Evolutionary conservation across 2,329 filamentous ascomycete species (phyloP).

Genomic region (Fusarium chuoi): DNA sequence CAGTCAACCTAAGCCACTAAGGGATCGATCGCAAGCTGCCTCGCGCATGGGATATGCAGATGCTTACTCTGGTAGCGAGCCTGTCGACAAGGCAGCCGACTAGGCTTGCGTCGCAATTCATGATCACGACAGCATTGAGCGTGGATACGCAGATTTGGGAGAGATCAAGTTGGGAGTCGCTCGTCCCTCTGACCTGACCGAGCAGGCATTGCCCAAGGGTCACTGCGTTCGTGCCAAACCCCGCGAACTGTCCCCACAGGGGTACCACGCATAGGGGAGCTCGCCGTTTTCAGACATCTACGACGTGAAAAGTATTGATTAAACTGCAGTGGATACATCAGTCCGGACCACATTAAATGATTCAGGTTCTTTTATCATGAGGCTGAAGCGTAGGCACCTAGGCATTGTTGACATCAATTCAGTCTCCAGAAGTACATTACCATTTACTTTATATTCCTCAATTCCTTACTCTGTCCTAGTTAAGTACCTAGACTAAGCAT

Average conservation of each 20-base stretch:
- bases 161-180: conserved; percentile 23
- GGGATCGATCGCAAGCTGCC: background rate
- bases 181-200: conserved; percentile 1
- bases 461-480: background rate
- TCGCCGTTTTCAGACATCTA: conserved; percentile 21
- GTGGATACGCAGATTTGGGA: conserved; percentile 9
- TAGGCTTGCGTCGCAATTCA: conserved; percentile 69
- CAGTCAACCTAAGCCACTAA: conserved; percentile 12
- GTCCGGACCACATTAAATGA: background rate
- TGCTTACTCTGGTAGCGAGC: conserved; percentile 68
- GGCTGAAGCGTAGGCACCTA: background rate
- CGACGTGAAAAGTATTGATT: background rate
- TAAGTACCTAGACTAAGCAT: background rate
- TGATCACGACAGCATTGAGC: conserved; percentile 48
- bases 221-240: conserved; percentile 30
- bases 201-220: conserved; percentile 17
- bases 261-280: conserved; percentile 18
- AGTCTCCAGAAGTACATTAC: background rate
- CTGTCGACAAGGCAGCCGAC: conserved; percentile 71
- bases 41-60: background rate
- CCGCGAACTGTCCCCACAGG: conserved; percentile 37
- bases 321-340: background rate
- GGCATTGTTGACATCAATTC: background rate
- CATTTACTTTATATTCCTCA: background rate
- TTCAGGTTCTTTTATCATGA: background rate